Base-by-base conservation (phyloP, 352 stramenopile species). In the Phytophthora litchii region DNA sequence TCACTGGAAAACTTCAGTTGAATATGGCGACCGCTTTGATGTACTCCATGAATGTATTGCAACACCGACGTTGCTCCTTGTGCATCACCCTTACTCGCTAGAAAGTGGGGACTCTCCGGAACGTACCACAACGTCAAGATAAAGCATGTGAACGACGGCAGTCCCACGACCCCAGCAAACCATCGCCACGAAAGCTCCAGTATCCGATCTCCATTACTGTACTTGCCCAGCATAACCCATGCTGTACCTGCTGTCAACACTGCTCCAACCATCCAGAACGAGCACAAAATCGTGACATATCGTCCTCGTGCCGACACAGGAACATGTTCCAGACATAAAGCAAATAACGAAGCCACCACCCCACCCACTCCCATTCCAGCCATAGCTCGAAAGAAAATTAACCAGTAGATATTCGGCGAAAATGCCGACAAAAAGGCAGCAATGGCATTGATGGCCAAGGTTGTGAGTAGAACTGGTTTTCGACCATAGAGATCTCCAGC, bases 251-350 rank as follows among this genome's bases (percentile, higher is more conserved):
- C 88, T 0, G 90, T 94, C 51, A 88, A 52, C 32, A 97, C 78
- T 2, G 86, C 86, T 6, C 91, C 91, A 11, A 97, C 63, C 86
- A 97, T 97, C 91, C 91, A 97, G 69, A 96, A 97, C 4, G 79
- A 92, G 54, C 89, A 95, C 41, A 97, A 72, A 51, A 94, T 81
- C 12, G 86, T 96, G 13, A 97, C 67, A 50, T 91, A 94, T 21
- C 83, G 74, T 11, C 87, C 89, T 21, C 88, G 78, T 12, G 74
- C 70, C 1, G 70, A 72, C 13, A 86, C 71, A 0, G 89, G 86
- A 0, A 96, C 83, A 40, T 96, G 80, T 56, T 97, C 91, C 27
- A 94, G 72, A 51, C 83, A 94, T 31, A 97, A 67, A 11, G 89
- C 83, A 49, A 97, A 96, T 1, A 96, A 69, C 7, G 78, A 79